Percentiles rank a stretch among this genome's conserved stretches.
phyloP scores from a whole-genome alignment of 2,329 filamentous ascomycete genomes.

The Fusarium buxicola region DNA sequence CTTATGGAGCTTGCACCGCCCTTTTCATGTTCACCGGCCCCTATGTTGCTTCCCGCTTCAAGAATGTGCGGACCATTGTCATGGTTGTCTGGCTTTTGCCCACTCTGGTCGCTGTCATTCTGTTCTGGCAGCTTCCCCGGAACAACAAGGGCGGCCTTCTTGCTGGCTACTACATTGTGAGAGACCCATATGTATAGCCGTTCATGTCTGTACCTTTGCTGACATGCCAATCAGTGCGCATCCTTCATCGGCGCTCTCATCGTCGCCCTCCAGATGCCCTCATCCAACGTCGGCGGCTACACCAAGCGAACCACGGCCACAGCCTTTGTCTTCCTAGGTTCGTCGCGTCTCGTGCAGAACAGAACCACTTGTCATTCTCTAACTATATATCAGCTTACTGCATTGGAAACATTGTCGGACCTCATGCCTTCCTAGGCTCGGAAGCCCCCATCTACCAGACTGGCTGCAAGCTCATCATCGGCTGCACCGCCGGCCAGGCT shows the following conservation, averaged over 20 bases:
- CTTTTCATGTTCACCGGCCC: slow-evolving; percentile 65
- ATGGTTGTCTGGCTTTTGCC: slow-evolving; percentile 65
- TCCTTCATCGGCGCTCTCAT: slow-evolving; percentile 65
- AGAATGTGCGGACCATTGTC: slow-evolving; percentile 62
- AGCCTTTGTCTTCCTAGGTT: slow-evolving; percentile 58
- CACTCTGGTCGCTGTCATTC: slow-evolving; percentile 59
- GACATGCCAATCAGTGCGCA: slow-evolving; percentile 43
- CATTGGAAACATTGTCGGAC: slow-evolving; percentile 44
- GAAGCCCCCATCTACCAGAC: slow-evolving; percentile 64
- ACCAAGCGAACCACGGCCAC: slow-evolving; percentile 61
- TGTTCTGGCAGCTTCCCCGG: slow-evolving; percentile 63
- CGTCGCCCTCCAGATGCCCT: slow-evolving; percentile 64
- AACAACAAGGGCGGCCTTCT: slow-evolving; percentile 59
- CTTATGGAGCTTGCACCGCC: slow-evolving; percentile 64
- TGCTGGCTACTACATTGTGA: slow-evolving; percentile 63
- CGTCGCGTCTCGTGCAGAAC: no score
- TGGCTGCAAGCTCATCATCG: slow-evolving; percentile 57
- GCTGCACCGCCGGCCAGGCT: slow-evolving; percentile 40
- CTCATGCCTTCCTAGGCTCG: slow-evolving; percentile 55
- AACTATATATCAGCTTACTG: slow-evolving; percentile 50
- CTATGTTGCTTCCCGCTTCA: slow-evolving; percentile 62
- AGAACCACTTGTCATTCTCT: neutral
- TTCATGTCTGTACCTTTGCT: fast-evolving
- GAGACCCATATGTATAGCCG: neutral
- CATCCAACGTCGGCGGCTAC: slow-evolving; percentile 61